These are phyloP conservation scores for Kickxella alabastrina DNA, from an alignment of 192 early-diverging fungal genomes.

Conservation along the genomic window DNA sequence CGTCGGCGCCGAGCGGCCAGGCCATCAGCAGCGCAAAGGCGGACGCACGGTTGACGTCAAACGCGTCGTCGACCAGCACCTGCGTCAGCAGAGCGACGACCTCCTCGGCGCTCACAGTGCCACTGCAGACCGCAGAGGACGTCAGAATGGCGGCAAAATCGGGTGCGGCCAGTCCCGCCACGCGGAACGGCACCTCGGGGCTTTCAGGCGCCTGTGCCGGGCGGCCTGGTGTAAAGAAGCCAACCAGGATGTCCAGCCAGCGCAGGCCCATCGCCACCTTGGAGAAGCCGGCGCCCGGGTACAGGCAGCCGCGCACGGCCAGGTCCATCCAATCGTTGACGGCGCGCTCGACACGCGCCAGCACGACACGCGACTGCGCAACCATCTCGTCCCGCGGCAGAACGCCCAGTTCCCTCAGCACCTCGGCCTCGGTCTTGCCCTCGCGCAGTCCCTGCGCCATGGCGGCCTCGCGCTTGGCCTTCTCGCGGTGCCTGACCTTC, in stretches of 20 bases:
- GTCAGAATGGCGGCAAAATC: constrained; percentile 8
- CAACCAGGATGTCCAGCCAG: constrained; percentile 39
- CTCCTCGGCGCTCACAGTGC: constrained; percentile 27
- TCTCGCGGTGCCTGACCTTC: constrained; percentile 38
- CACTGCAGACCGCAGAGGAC: not conserved
- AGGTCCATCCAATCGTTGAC: constrained; percentile 38
- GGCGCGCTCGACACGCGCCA: constrained; percentile 12
- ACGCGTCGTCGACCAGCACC: constrained; percentile 61
- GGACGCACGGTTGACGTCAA: constrained; percentile 69
- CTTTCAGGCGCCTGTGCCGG: constrained; percentile 21
- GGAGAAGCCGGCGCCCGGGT: constrained; percentile 48
- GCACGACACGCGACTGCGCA: constrained; percentile 9
- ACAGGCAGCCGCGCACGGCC: constrained; percentile 45
- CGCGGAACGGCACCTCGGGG: constrained; percentile 20
- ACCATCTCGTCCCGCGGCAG: constrained; percentile 36
- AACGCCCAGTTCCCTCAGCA: constrained; percentile 36
- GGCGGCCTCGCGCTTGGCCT: constrained; percentile 20
- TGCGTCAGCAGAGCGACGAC: constrained; percentile 54
- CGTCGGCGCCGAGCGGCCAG: constrained; percentile 65
- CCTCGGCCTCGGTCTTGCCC: constrained; percentile 30
- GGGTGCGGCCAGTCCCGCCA: constrained; percentile 20
- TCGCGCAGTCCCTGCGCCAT: constrained; percentile 14
- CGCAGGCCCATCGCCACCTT: constrained; percentile 46
- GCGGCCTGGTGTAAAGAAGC: constrained; percentile 27
- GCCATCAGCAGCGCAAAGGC: constrained; percentile 67